Evolutionary conservation across 345 rosid genomes (phyloP), one percentile per base, ranked within the genome.

Genomic region (Mercurialis annua): DNA sequence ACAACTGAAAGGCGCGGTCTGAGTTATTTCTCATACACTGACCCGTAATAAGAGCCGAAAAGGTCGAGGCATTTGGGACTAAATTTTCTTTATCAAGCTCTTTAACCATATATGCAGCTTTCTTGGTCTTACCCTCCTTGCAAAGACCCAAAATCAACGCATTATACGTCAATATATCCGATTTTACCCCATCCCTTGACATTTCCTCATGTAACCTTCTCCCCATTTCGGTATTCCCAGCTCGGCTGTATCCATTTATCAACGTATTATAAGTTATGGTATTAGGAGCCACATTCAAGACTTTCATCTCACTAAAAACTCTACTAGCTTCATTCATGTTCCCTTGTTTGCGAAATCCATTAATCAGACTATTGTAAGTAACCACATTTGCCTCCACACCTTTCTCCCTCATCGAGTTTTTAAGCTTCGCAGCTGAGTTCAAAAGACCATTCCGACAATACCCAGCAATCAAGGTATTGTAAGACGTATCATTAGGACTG

Each of bases 101-200:
- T 78, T 83, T 85, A 59, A 90, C 87, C 69, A 90, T 70, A 71
- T 73, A 80, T 14, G 97, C 97, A 68, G 97, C 93, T 71, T 85
- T 90, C 87, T 84, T 92, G 23, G 97, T 92, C 93, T 88, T 90
- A 1, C 93, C 98, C 62, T 81, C 91, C 62, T 82, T 88, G 82
- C 97, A 90, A 4, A 88, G 73, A 43, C 97, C 98, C 65, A 82
- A 73, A 52, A 92, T 87, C 83, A 90, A 79, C 0, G 92, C 96
- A 33, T 90, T 92, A 56, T 88, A 90, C 0, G 96, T 90, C 78
- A 90, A 51, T 72, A 88, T 71, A 62, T 90, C 90, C 16, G 88
- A 82, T 77, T 83, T 81, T 66, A 88, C 74, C 21, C 83, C 86
- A 52, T 72, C 68, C 49, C 71, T 80, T 23, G 64, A 73, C 96